A percentile compares a stretch with the other conserved stretches of the same genome.
Conservation (phyloP, 371 early-diverging fungal genomes). For the Syncephalastrum racemosum region DNA sequence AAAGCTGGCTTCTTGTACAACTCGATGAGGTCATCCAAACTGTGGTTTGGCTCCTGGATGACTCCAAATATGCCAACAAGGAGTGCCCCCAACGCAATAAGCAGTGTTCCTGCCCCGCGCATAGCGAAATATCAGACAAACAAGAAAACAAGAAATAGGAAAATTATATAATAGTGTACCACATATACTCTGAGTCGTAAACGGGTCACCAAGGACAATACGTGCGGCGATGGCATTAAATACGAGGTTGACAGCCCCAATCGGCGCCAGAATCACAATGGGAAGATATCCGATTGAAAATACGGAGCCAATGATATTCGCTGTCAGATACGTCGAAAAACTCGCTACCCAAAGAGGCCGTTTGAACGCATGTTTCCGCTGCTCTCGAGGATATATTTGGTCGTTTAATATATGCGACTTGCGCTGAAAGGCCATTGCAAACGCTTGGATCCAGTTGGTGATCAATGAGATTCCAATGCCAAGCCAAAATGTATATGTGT, state of each 20-base stretch:
- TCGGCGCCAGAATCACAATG: conserved; percentile 81
- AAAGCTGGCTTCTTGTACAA: conserved; percentile 73
- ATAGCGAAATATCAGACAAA: neutral
- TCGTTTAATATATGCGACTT: conserved; percentile 67
- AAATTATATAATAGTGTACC: conserved; percentile 30
- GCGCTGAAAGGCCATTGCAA: conserved; percentile 73
- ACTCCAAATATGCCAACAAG: conserved; percentile 77
- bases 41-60: conserved; percentile 72
- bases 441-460: conserved; percentile 50
- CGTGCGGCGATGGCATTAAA: conserved; percentile 80
- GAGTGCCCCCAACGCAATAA: conserved; percentile 71
- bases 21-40: conserved; percentile 68
- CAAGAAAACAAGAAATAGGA: neutral
- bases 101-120: conserved; percentile 57
- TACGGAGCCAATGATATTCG: conserved; percentile 71
- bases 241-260: conserved; percentile 77
- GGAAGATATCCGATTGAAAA: conserved; percentile 81
- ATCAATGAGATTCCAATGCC: conserved; percentile 41
- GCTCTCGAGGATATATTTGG: conserved; percentile 51
- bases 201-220: conserved; percentile 64
- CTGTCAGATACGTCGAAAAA: conserved; percentile 63
- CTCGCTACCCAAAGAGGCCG: conserved; percentile 44
- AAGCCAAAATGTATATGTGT: conserved; percentile 30
- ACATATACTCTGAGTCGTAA: conserved; percentile 56
- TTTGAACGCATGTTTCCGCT: conserved; percentile 46